phyloP scores from a whole-genome alignment of 257 asterid species.

The Leptodermis oblonga region DNA sequence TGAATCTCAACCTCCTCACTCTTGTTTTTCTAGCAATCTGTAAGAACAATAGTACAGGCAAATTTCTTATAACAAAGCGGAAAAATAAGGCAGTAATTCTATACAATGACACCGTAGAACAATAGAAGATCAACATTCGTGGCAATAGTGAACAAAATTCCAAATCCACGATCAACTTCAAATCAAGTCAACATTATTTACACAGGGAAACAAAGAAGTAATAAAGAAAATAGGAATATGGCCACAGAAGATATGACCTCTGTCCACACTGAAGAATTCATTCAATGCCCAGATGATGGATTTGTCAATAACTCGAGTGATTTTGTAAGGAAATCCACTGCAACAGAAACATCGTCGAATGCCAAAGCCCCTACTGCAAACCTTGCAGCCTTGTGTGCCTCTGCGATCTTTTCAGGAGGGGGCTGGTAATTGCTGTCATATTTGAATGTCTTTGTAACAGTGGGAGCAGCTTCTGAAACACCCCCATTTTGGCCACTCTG shows the following conservation, averaged over 20 bases:
- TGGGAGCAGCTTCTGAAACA: conserved; percentile 40
- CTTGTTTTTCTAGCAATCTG: background rate
- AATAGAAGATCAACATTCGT: background rate
- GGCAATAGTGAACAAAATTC: conserved; percentile 1
- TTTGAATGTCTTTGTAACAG: conserved; percentile 37
- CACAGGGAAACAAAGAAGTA: background rate
- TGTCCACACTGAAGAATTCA: background rate
- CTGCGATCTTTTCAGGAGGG: conserved; percentile 74
- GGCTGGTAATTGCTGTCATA: conserved; percentile 81
- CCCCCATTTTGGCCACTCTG: conserved; percentile 40
- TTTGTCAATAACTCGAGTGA: conserved; percentile 82
- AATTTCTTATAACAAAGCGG: too few species aligned
- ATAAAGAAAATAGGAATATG: conserved; percentile 1
- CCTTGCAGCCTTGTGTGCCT: conserved; percentile 94
- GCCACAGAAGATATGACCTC: background rate
- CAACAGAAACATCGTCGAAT: conserved; percentile 73
- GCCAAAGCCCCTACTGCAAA: conserved; percentile 92
- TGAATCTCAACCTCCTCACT: too few species aligned
- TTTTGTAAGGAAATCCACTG: conserved; percentile 71
- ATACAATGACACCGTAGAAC: too few species aligned
- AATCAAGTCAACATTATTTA: conserved; percentile 5
- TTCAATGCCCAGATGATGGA: conserved; percentile 59
- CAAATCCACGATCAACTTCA: background rate
- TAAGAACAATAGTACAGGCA: background rate
- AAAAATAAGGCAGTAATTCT: too few species aligned